A percentile compares a stretch with the other conserved stretches of the same genome.
phyloP scores from a whole-genome alignment of 345 rosid species.

The Diplotaxis tenuifolia region DNA sequence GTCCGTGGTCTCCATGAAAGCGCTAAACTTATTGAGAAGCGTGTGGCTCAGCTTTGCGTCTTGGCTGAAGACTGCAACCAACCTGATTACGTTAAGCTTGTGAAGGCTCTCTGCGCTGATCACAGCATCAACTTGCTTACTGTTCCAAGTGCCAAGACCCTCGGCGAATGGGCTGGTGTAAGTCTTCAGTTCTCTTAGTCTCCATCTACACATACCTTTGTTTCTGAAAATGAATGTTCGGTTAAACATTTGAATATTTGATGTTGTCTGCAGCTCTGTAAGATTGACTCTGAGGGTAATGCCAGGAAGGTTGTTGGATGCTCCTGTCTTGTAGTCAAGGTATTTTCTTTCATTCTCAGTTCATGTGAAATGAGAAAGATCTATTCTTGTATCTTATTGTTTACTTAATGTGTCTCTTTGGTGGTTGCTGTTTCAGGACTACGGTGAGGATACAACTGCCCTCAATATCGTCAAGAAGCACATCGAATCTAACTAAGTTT shows the following conservation, averaged over 20 bases:
- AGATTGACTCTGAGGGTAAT: conserved; percentile 83
- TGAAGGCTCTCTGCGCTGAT: conserved; percentile 77
- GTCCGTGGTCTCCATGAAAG: conserved; percentile 72
- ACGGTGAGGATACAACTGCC: conserved; percentile 40
- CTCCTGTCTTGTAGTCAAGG: conserved; percentile 85
- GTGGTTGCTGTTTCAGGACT: conserved; percentile 29
- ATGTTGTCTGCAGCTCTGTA: conserved; percentile 57
- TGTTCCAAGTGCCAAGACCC: conserved; percentile 81
- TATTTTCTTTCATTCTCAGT: conserved; percentile 11
- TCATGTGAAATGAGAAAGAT: not conserved
- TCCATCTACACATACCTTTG: not conserved
- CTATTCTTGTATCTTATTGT: not conserved
- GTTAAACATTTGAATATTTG: not conserved
- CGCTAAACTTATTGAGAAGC: conserved; percentile 80
- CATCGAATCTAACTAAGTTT: conserved; percentile 32
- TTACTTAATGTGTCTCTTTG: not conserved
- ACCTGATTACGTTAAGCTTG: conserved; percentile 77
- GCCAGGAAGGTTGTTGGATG: conserved; percentile 89
- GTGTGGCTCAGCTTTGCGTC: conserved; percentile 68
- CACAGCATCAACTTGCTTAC: conserved; percentile 62
- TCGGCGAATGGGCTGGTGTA: conserved; percentile 95
- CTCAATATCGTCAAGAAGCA: conserved; percentile 38
- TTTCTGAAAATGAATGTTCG: not conserved
- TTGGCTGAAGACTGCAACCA: conserved; percentile 88
- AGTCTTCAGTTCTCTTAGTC: conserved; percentile 25